A percentile compares a stretch with the other conserved stretches of the same genome.
Evolutionary conservation across 352 stramenopile genomes (phyloP).

Genomic region (Globisporangium orthogonon): DNA sequence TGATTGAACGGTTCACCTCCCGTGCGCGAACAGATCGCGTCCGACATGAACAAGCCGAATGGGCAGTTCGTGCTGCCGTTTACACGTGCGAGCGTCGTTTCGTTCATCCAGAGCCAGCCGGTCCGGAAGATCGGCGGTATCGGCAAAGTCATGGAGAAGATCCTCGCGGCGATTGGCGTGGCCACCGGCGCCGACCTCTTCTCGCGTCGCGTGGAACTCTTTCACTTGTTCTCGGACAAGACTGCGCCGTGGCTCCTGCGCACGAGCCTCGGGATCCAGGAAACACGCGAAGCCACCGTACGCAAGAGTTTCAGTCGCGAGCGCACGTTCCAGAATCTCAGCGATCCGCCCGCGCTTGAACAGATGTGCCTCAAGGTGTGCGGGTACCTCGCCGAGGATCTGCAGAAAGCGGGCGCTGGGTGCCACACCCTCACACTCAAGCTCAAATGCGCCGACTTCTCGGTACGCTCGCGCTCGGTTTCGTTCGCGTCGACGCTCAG

Average conservation of each 20-base stretch:
- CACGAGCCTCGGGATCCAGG: slow-evolving; percentile 59
- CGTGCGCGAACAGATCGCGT: slow-evolving; percentile 70
- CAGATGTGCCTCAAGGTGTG: slow-evolving; percentile 66
- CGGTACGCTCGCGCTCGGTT: slow-evolving; percentile 42
- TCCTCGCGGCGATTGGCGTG: slow-evolving; percentile 78
- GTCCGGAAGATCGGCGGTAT: slow-evolving; percentile 94
- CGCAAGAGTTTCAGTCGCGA: slow-evolving; percentile 79
- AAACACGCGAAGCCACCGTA: slow-evolving; percentile 37
- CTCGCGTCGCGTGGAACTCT: slow-evolving; percentile 42
- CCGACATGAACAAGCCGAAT: slow-evolving; percentile 96
- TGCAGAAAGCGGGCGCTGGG: slow-evolving; percentile 24
- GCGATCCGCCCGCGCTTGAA: slow-evolving; percentile 35
- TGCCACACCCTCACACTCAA: slow-evolving; percentile 61
- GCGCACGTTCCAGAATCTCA: slow-evolving; percentile 51
- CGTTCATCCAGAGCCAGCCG: slow-evolving; percentile 86
- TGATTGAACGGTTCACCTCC: not conserved
- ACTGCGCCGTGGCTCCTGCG: slow-evolving; percentile 67
- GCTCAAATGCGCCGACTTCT: slow-evolving; percentile 66
- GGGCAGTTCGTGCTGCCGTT: slow-evolving; percentile 90
- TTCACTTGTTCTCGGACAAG: slow-evolving; percentile 59
- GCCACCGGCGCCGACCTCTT: slow-evolving; percentile 82
- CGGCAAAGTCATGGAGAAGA: slow-evolving; percentile 95
- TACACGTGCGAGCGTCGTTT: slow-evolving; percentile 57
- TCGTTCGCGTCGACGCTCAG: slow-evolving; percentile 33
- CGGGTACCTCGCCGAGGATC: slow-evolving; percentile 41